Evolutionary conservation across 2,329 filamentous ascomycete genomes (phyloP), one percentile per base, ranked within the genome.

Genomic region (Mariannaea sp.): DNA sequence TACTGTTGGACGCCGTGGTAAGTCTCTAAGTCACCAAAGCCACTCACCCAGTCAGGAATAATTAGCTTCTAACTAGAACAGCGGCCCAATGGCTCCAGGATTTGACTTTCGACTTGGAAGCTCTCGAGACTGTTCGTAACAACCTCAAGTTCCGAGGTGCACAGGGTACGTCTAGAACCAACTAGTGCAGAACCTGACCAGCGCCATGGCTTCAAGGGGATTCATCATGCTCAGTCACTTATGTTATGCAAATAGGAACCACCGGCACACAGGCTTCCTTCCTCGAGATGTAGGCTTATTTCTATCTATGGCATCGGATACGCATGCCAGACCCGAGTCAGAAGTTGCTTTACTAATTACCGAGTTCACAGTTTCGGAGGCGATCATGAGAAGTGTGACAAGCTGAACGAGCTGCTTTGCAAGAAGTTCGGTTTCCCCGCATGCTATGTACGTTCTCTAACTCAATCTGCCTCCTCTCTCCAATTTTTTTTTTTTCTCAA

Each of bases 61-160:
- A n/a, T n/a, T n/a, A n/a, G n/a, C n/a, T n/a, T n/a, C n/a, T n/a
- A n/a, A n/a, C n/a, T n/a, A 84, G 83, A 72, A 80, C 87, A 12
- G 67, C 66, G 1, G 84, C 83, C 35, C 81, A 90, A 63, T 93
- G 89, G 89, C 82, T 86, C 17, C 88, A 91, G 58, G 75, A 77
- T 44, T 66, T 77, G 8, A 64, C 86, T 48, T 39, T 92, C 73
- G 91, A 95, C 64, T 79, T 96, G 45, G 77, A 86, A 54, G 84
- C 86, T 65, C 80, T 96, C 35, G 87, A 92, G 75, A 76, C 80
- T 36, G 87, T 85, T 6, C 83, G 87, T 27, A 76, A 81, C 12
- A 83, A 85, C 30, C 81, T 96, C 39, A 79, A 81, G 55, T 93
- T 95, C 78, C 86, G 91, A 52, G 90, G 89, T 65, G 85, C 83